Evolutionary conservation across 352 stramenopile species (phyloP), one percentile per base, ranked within the genome.

Genomic region (Phytophthora nicotianae): DNA sequence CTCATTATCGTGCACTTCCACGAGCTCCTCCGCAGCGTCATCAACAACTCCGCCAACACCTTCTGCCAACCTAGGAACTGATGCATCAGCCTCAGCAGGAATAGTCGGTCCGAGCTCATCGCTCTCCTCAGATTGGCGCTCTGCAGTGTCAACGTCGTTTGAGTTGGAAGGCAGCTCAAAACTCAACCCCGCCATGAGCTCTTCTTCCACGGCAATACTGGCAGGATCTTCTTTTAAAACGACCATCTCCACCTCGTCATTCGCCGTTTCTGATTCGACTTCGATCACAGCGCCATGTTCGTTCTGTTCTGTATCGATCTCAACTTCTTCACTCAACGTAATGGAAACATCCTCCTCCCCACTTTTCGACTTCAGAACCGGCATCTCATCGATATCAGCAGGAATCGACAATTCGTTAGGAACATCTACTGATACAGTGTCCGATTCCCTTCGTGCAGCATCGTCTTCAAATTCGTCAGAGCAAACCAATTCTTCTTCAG

Each of bases 401-500:
- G 10, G 17, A 41, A 24, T 50, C 33, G 14, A 55, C 10, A 5
- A 13, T 6, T 45, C 55, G 38, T 14, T 57, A 16, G 38, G 35
- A 57, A 4, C 33, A 20, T 45, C 35, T 1, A 38, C 45, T 11
- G 4, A 20, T 1, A 29, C 33, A 53, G 16, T 24, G 11, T 42
- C 43, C n/a, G n/a, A 32, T 29, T 62, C 32, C 29, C 11, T 72
- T 46, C 40, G 46, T 20, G 35, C 52, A 37, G 29, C 13, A 14
- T 70, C 48, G 7, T 60, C n/a, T 23, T 60, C 43, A 4, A 65
- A 16, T n/a, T 55, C 49, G 21, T 53, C 50, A 10, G 29, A 23
- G 11, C 4, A 24, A 40, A 5, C 21, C 38, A 17, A 23, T 10
- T 24, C 38, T 17, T 24, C 32, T 17, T 38, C 8, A 38, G n/a